Conservation (phyloP, 2,329 filamentous ascomycete species). For the Fusarium stilboides region DNA sequence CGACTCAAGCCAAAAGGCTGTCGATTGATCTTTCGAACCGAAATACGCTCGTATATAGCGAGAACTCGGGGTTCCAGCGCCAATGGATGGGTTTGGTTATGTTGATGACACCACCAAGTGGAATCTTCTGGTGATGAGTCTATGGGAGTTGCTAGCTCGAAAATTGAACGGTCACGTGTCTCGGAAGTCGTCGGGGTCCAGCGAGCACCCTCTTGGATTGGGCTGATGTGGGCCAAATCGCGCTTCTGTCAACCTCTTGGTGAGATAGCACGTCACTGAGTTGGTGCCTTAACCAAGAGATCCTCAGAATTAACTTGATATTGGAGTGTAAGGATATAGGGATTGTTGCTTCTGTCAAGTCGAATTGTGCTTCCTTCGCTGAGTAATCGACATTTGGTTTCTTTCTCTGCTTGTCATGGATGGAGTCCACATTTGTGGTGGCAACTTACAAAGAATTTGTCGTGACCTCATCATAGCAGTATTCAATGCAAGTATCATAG, state of each 20-base stretch:
- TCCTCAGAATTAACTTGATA: not conserved
- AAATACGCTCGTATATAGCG: slow-evolving; percentile 28
- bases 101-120: slow-evolving; percentile 52
- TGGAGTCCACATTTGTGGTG: not conserved
- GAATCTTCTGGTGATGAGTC: slow-evolving; percentile 51
- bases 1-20: slow-evolving; percentile 36
- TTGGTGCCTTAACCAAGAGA: slow-evolving; percentile 14
- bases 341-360: not conserved
- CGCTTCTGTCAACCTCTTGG: not conserved
- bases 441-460: slow-evolving; percentile 12
- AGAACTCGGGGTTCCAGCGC: slow-evolving; percentile 36
- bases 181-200: slow-evolving; percentile 35
- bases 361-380: not conserved
- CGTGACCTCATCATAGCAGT: slow-evolving; percentile 23
- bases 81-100: slow-evolving; percentile 46
- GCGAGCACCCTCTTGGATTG: slow-evolving; percentile 29
- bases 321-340: not conserved
- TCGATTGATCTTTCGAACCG: slow-evolving; percentile 12
- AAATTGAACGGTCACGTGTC: slow-evolving; percentile 54
- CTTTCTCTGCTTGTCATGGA: not conserved
- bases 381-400: not conserved
- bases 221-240: slow-evolving; percentile 17
- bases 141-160: slow-evolving; percentile 48
- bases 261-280: slow-evolving; percentile 24
- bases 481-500: slow-evolving; percentile 20